These are phyloP conservation scores for Boletus rex-veris DNA, from an alignment of 768 basidiomycete genomes.

Conservation along the genomic window DNA sequence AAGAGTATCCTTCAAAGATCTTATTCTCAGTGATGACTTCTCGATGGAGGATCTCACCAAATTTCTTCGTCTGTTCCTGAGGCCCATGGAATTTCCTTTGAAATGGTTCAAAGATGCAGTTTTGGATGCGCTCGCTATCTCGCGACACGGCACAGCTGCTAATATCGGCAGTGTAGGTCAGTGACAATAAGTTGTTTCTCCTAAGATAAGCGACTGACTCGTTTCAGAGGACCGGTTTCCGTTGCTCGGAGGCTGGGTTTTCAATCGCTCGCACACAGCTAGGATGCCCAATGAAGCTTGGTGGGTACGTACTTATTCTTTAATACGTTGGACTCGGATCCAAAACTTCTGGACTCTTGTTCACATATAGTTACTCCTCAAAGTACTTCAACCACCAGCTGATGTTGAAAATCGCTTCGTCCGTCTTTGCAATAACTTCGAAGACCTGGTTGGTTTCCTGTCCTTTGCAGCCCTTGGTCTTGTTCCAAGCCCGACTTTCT, in stretches of 20 bases:
- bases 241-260: slow-evolving; percentile 33
- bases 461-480: slow-evolving; percentile 22
- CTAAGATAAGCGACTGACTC: neutral
- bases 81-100: slow-evolving; percentile 14
- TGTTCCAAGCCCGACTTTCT: slow-evolving; percentile 20
- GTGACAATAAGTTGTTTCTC: neutral
- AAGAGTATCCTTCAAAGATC: slow-evolving; percentile 32
- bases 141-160: slow-evolving; percentile 1
- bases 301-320: slow-evolving; percentile 25
- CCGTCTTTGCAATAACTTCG: slow-evolving; percentile 29
- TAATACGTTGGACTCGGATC: too few species aligned
- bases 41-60: slow-evolving; percentile 18
- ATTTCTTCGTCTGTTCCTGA: slow-evolving; percentile 5
- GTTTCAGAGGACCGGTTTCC: slow-evolving; percentile 16
- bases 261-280: slow-evolving; percentile 18
- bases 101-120: slow-evolving; percentile 29
- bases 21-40: slow-evolving; percentile 33
- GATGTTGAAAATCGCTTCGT: slow-evolving; percentile 31
- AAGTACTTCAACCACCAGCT: slow-evolving; percentile 5
- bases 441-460: slow-evolving; percentile 31
- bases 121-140: slow-evolving; percentile 21
- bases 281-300: slow-evolving; percentile 30
- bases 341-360: too few species aligned
- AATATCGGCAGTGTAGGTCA: slow-evolving; percentile 10
- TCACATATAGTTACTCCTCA: slow-evolving; percentile 1